Conservation (phyloP, 1,139 yeast genomes). For the Yamadazyma sp. region DNA sequence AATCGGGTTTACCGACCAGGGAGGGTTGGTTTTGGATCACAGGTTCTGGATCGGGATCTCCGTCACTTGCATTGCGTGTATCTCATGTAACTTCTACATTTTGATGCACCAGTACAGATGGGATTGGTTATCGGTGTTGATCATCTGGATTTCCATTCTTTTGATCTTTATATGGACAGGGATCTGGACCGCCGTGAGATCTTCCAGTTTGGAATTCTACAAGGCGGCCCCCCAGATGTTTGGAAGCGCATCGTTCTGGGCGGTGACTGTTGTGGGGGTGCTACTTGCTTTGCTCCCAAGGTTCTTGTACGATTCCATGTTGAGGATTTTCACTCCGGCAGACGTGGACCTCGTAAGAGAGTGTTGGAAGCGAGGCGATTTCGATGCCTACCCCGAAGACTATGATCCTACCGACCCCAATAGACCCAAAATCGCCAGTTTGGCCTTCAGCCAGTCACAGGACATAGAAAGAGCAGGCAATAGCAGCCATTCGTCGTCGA, state of each 20-base stretch:
- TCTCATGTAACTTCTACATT: conserved; percentile 79
- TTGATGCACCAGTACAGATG: conserved; percentile 84
- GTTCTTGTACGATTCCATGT: conserved; percentile 62
- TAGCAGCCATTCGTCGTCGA: conserved; percentile 7
- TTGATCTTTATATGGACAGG: conserved; percentile 88
- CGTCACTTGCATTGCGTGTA: conserved; percentile 76
- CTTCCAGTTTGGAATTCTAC: conserved; percentile 67
- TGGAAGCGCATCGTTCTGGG: conserved; percentile 80
- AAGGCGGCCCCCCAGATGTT: conserved; percentile 73
- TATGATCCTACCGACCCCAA: conserved; percentile 67
- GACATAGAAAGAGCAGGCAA: conserved; percentile 20
- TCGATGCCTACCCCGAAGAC: conserved; percentile 53
- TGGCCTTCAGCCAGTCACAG: conserved; percentile 21
- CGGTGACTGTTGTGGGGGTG: conserved; percentile 70
- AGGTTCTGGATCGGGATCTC: conserved; percentile 83
- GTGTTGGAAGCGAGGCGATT: conserved; percentile 60
- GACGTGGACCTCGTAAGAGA: conserved; percentile 90
- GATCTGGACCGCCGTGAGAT: conserved; percentile 64
- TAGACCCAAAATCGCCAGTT: conserved; percentile 36
- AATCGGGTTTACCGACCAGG: conserved; percentile 55
- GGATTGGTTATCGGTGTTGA: conserved; percentile 82
- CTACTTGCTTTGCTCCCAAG: conserved; percentile 77
- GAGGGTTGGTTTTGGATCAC: conserved; percentile 74
- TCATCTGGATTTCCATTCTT: conserved; percentile 64
- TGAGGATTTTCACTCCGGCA: conserved; percentile 63